phyloP scores from a whole-genome alignment of 2,329 filamentous ascomycete species.

The Penicillium paneum region DNA sequence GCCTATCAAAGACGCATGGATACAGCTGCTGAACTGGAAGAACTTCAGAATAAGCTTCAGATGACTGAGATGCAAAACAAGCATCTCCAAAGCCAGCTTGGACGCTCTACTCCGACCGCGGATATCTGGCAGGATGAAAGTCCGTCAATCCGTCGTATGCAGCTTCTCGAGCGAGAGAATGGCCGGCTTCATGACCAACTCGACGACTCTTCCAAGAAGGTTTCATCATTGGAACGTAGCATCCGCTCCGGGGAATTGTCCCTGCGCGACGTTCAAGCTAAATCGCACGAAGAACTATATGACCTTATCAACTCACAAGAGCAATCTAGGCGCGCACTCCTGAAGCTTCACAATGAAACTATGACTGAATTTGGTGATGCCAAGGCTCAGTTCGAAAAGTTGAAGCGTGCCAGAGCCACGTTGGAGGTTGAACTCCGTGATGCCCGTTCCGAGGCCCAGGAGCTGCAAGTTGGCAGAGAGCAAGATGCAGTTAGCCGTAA shows the following conservation, averaged over 20 bases:
- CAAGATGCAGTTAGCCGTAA: constrained; percentile 84
- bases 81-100: constrained; percentile 83
- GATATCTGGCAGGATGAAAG: constrained; percentile 69
- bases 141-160: constrained; percentile 74
- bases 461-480: constrained; percentile 73
- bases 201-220: constrained; percentile 88
- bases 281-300: constrained; percentile 89
- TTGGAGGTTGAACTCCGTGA: constrained; percentile 87
- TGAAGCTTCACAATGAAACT: constrained; percentile 81
- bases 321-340: constrained; percentile 74
- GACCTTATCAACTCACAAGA: constrained; percentile 92
- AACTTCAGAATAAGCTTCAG: constrained; percentile 90
- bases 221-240: constrained; percentile 81
- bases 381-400: constrained; percentile 80
- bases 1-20: constrained; percentile 88
- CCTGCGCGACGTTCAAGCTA: constrained; percentile 84
- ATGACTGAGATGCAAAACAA: constrained; percentile 93
- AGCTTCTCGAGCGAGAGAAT: constrained; percentile 90
- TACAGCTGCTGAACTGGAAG: constrained; percentile 82
- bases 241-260: constrained; percentile 84
- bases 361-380: constrained; percentile 81
- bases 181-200: constrained; percentile 88
- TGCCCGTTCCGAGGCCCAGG: constrained; percentile 75
- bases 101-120: constrained; percentile 61
- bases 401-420: constrained; percentile 75